phyloP scores from a whole-genome alignment of 495 filamentous ascomycete species.

The Penicillium cinerascens region DNA sequence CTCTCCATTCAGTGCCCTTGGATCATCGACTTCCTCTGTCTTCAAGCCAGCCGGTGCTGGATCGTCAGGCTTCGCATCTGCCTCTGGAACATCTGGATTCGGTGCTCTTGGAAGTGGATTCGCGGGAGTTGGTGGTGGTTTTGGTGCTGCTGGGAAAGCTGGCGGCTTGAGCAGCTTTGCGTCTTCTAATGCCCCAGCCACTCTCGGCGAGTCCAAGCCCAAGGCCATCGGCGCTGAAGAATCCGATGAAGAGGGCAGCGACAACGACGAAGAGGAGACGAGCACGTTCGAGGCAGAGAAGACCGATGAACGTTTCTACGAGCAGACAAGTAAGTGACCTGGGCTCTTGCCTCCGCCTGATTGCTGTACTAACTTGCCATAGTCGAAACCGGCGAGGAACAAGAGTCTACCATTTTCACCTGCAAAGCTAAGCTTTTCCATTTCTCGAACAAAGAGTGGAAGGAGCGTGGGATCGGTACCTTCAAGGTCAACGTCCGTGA shows the following conservation, averaged over 20 bases:
- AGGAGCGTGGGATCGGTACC: constrained; percentile 77
- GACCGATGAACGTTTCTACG: constrained; percentile 64
- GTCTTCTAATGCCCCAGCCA: constrained; percentile 52
- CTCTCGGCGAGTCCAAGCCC: constrained; percentile 49
- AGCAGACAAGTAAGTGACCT: constrained; percentile 65
- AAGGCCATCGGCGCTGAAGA: constrained; percentile 63
- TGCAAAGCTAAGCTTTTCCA: constrained; percentile 75
- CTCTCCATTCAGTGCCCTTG: constrained; percentile 56
- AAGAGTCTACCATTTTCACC: constrained; percentile 55
- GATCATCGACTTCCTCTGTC: constrained; percentile 35
- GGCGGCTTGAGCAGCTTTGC: constrained; percentile 65
- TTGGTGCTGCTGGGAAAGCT: constrained; percentile 44
- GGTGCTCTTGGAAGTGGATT: constrained; percentile 40
- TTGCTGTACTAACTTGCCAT: no score
- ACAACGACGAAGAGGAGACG: constrained; percentile 42
- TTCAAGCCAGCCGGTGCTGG: constrained; percentile 30
- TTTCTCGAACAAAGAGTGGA: constrained; percentile 73
- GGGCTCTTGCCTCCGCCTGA: neutral
- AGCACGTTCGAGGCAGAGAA: constrained; percentile 50
- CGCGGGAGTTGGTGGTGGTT: constrained; percentile 53
- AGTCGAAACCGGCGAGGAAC: constrained; percentile 76
- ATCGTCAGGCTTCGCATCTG: constrained; percentile 7
- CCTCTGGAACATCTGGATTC: constrained; percentile 28
- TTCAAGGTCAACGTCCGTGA: constrained; percentile 75
- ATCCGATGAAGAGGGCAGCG: constrained; percentile 54